phyloP scores from a whole-genome alignment of 148 eudicot species.

The Rhododendron mucronatum region DNA sequence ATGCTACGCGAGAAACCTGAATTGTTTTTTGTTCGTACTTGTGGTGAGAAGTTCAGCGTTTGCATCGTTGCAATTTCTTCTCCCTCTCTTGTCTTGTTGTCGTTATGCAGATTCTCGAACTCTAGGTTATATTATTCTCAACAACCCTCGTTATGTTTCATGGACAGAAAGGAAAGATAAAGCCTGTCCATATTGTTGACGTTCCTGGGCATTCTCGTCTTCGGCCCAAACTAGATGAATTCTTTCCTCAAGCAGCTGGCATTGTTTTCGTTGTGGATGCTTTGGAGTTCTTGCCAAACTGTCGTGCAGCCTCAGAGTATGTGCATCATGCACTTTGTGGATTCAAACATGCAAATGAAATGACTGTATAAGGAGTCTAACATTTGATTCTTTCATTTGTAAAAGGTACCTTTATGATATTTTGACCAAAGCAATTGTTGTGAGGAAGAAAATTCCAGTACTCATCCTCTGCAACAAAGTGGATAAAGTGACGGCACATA shows the following conservation, averaged over 20 bases:
- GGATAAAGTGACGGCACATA: slow-evolving; percentile 92
- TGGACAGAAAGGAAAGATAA: slow-evolving; percentile 63
- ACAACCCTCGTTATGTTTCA: neutral
- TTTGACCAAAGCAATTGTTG: slow-evolving; percentile 70
- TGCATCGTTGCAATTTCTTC: neutral
- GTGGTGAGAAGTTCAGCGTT: neutral
- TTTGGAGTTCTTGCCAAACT: slow-evolving; percentile 75
- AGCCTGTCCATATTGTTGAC: slow-evolving; percentile 84
- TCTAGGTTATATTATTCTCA: neutral
- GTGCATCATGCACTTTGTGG: slow-evolving; percentile 7
- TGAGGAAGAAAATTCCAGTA: slow-evolving; percentile 70
- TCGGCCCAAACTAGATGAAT: slow-evolving; percentile 83
- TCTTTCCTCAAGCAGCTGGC: slow-evolving; percentile 83
- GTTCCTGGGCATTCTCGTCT: slow-evolving; percentile 97
- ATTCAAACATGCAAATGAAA: slow-evolving; percentile 1
- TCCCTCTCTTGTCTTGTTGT: neutral
- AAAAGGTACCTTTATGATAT: slow-evolving; percentile 82
- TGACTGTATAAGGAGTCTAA: neutral
- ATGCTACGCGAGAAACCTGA: neutral
- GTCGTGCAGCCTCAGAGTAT: slow-evolving; percentile 89
- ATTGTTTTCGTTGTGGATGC: slow-evolving; percentile 87
- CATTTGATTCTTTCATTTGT: neutral
- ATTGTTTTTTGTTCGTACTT: neutral
- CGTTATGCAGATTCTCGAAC: neutral
- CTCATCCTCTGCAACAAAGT: slow-evolving; percentile 85